Conservation (phyloP, 208 protist species). For the Crithidia fasciculata region DNA sequence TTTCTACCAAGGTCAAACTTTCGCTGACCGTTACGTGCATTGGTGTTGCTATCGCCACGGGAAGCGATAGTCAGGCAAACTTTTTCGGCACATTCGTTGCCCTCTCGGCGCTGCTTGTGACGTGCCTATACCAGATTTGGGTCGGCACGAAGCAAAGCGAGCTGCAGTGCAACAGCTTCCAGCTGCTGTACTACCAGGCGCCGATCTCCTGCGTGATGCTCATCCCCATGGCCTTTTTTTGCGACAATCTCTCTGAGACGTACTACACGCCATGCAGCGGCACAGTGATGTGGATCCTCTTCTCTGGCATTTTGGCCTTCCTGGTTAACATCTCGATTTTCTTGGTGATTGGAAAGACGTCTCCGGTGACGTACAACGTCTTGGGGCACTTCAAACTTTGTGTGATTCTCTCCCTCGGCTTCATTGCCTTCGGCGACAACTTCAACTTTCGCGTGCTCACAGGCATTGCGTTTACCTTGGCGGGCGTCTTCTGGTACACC, state of each 20-base stretch:
- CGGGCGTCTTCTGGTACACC: constrained; percentile 88
- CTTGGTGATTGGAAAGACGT: constrained; percentile 88
- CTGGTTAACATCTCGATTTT: constrained; percentile 91
- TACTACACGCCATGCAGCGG: constrained; percentile 37
- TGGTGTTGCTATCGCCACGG: constrained; percentile 74
- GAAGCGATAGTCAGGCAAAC: constrained; percentile 77
- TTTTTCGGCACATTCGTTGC: constrained; percentile 68
- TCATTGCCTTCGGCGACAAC: constrained; percentile 63
- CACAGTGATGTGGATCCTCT: constrained; percentile 40
- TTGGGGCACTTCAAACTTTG: constrained; percentile 88
- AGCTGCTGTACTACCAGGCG: constrained; percentile 89
- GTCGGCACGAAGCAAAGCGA: constrained; percentile 87
- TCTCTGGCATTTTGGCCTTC: constrained; percentile 75
- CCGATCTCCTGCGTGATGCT: constrained; percentile 80
- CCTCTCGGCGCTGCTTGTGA: constrained; percentile 67
- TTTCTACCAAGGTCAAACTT: constrained; percentile 48
- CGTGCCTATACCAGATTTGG: constrained; percentile 90
- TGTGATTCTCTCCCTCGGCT: constrained; percentile 74
- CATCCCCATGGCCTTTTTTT: constrained; percentile 55
- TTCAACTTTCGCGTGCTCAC: constrained; percentile 36
- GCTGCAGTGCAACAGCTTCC: constrained; percentile 74
- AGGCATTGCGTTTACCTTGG: constrained; percentile 62
- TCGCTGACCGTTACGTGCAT: constrained; percentile 63
- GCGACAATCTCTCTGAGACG: constrained; percentile 40
- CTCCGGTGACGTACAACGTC: constrained; percentile 89